Base-by-base conservation (phyloP, 1,284 basidiomycete species). In the Vanrija sp. region DNA sequence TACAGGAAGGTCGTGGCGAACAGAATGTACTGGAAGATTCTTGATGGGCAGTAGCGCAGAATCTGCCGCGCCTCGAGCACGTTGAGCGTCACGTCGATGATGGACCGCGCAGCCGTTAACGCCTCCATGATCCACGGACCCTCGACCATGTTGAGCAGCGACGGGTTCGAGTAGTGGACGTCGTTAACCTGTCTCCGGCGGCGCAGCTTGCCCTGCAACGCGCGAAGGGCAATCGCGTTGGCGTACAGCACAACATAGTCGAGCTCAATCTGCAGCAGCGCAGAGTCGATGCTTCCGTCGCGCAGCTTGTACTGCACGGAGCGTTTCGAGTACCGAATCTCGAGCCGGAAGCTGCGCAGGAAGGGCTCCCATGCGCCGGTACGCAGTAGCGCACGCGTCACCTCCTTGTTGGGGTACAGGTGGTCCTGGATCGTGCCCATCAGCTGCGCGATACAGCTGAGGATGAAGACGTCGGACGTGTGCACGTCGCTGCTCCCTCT, bases 101-200 rank as follows among this genome's bases (percentile, higher is more conserved):
- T 59, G n/a, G 43, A 46, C 4, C 54, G 50, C 8, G 57, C 53
- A 4, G 57, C 57, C 3, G 43, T 43, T 6, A 59, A 44, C 6
- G 57, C 50, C 40, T 59, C 57, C 46, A 59, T 55, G 19, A 59
- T 55, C 57, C 57, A 59, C 28, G 47, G 53, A 5, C 57, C 57
- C 29, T 59, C 57, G 10, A 52, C 48, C 50, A 59, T 49, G 47
- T 59, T 59, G 15, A 59, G 47, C 28, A 59, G 47, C 6, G 53
- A 52, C 34, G 57, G 57, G 1, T 46, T 42, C 8, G 38, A 45
- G 57, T 59, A 59, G 51, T 52, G 43, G 21, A 43, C 6, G 42
- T 59, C 57, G 21, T 54, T 51, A 7, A 21, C 46, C 42, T 51
- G 50, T 2, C 46, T 34, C 3, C 49, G 28, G 5, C 54, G 50